Evolutionary conservation across 805 yeast species (phyloP), one percentile per base, ranked within the genome.

Genomic region (Kurtzmaniella fragi): DNA sequence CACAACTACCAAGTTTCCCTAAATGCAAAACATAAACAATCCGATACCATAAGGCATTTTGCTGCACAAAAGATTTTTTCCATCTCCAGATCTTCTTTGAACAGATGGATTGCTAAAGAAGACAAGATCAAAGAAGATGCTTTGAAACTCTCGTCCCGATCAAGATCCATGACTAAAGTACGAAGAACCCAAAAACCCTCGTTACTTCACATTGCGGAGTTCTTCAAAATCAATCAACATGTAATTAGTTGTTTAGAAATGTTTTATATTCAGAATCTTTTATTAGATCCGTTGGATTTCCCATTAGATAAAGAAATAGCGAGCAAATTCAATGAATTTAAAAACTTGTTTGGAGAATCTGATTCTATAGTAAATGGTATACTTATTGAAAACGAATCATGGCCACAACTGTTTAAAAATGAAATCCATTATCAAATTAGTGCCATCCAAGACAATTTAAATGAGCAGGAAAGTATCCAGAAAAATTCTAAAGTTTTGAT

Each of bases 11-110:
- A 49, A 28, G 34, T 48, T 2, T 31, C 32, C 2, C n/a, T 37
- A 6, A 44, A 55, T 32, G 52, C 52, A 8, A 40, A 31, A 10
- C 59, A 57, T 39, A 46, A 47, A 17, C 52, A 49, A 27, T 31
- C 45, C 5, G 47, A 48, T 14, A 53, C 62, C 2, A 39, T 53
- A 17, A 41, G 39, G 30, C 42, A 46, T 37, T 52, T 50, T 29
- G 35, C 25, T 11, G 17, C 37, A 5, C 31, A 37, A 28, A 34
- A 38, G 15, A 38, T 40, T 15, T 49, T 39, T 44, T 47, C 43
- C 25, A 35, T 42, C 15, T 41, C 50, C 13, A 48, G 42, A 23
- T 50, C 52, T 17, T 42, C 49, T 1, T 45, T 52, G 20, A 48
- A 48, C 16, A 34, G 54, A 26, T 52, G 57, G 57, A 31, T 52